phyloP scores from a whole-genome alignment of 176 grass and related monocot species.

The Ananas comosus region DNA sequence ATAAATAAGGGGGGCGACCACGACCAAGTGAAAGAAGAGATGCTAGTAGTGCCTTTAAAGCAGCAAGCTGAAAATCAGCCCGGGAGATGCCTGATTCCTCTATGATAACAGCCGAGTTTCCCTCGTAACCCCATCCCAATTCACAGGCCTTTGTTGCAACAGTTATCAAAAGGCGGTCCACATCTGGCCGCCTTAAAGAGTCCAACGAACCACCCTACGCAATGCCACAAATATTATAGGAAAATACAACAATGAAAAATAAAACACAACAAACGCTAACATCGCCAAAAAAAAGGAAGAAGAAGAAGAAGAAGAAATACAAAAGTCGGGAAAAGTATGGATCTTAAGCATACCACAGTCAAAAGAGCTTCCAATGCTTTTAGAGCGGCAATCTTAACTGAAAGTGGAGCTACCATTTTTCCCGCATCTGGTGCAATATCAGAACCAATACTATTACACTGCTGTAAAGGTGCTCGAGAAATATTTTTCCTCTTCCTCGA shows the following conservation, averaged over 20 bases:
- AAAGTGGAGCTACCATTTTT: conserved; percentile 31
- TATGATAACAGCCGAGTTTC: conserved; percentile 17
- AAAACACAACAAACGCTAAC: neutral
- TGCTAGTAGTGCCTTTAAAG: conserved; percentile 60
- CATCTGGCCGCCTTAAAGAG: conserved; percentile 44
- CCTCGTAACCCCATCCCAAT: conserved; percentile 21
- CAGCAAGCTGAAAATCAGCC: conserved; percentile 48
- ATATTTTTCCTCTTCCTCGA: conserved; percentile 63
- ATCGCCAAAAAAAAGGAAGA: neutral
- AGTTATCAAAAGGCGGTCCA: conserved; percentile 60
- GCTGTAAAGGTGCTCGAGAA: conserved; percentile 2
- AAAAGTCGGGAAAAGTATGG: neutral
- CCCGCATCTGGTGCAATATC: conserved; percentile 8
- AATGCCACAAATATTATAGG: neutral
- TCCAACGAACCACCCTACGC: conserved; percentile 54
- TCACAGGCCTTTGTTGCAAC: conserved; percentile 50
- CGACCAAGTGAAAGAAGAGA: conserved; percentile 63
- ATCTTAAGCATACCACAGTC: conserved; percentile 51
- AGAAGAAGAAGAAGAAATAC: neutral
- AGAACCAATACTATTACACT: neutral
- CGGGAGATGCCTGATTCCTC: conserved; percentile 30
- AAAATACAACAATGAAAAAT: neutral
- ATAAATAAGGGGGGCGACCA: conserved; percentile 50
- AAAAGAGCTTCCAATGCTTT: conserved; percentile 76
- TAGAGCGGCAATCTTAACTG: conserved; percentile 66